Conservation (phyloP, 1,139 yeast species). For the Waltiozyma sp. region DNA sequence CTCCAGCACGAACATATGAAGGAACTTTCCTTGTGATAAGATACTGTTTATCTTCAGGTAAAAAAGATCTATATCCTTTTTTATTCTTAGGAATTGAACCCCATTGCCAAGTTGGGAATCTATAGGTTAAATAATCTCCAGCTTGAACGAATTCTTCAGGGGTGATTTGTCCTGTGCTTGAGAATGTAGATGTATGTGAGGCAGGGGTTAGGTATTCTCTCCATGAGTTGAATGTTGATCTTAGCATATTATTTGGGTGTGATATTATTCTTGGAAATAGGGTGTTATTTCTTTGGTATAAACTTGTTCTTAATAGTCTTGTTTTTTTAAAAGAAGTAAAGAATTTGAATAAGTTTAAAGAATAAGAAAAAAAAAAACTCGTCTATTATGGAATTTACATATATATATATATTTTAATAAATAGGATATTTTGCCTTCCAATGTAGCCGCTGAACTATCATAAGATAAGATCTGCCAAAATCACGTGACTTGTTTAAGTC, state of each 20-base stretch:
- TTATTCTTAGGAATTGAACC: constrained; percentile 51
- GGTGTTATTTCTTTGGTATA: too few species aligned
- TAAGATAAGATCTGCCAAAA: too few species aligned
- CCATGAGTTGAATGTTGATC: constrained; percentile 75
- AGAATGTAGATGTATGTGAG: constrained; percentile 70
- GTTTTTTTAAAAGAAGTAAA: too few species aligned
- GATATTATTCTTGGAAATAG: too few species aligned
- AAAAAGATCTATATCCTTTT: constrained; percentile 43
- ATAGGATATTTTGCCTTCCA: too few species aligned
- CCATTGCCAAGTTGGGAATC: constrained; percentile 98
- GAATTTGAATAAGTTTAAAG: too few species aligned
- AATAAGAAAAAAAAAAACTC: too few species aligned
- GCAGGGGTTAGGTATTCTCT: constrained; percentile 93
- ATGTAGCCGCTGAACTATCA: too few species aligned
- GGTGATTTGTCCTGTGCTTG: constrained; percentile 79
- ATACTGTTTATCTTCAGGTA: constrained; percentile 81
- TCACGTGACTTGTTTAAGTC: too few species aligned
- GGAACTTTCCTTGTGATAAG: constrained; percentile 87
- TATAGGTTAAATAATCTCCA: constrained; percentile 82
- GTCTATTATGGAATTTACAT: too few species aligned
- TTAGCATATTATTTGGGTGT: constrained; percentile 28
- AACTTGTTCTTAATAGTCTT: too few species aligned
- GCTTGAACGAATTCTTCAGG: constrained; percentile 90
- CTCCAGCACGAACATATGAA: constrained; percentile 62
- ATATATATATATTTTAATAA: too few species aligned